Percentiles rank a stretch among this genome's conserved stretches.
Evolutionary conservation across 768 basidiomycete genomes (phyloP).

Genomic region (Russula ochroleuca): DNA sequence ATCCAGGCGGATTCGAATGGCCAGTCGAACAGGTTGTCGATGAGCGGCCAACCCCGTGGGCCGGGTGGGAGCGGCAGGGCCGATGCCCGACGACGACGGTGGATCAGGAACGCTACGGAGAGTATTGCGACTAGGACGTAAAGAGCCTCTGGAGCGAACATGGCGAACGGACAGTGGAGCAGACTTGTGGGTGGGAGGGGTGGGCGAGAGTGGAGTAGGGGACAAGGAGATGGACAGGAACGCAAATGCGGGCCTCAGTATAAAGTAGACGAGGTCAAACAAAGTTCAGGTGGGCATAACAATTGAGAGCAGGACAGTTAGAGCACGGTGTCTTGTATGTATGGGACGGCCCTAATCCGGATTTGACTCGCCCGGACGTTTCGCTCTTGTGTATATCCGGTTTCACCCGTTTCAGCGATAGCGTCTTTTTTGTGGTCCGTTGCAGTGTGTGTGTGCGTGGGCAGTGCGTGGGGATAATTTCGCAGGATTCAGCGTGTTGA

Average conservation of each 20-base stretch:
- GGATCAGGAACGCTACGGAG: conserved; percentile 12
- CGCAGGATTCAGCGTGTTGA: not conserved
- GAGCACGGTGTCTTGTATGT: conserved; percentile 1
- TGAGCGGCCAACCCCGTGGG: conserved; percentile 26
- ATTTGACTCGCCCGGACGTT: conserved; percentile 10
- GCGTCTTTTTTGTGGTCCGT: not conserved
- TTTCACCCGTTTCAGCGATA: conserved; percentile 14
- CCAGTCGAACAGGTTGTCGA: conserved; percentile 26
- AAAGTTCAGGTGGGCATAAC: conserved; percentile 14
- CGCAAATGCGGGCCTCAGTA: not conserved
- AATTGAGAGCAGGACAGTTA: conserved; percentile 7
- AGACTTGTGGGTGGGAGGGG: not conserved
- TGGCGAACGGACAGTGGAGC: not conserved
- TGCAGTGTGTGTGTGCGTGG: too few species aligned
- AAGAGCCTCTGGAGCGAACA: conserved; percentile 18
- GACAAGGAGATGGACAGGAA: not conserved
- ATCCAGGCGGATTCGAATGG: conserved; percentile 20
- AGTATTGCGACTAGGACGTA: conserved; percentile 22
- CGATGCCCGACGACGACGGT: conserved; percentile 17
- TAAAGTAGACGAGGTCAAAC: conserved; percentile 12
- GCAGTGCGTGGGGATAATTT: not conserved
- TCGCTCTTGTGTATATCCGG: conserved; percentile 5
- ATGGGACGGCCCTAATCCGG: not conserved
- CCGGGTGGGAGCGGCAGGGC: conserved; percentile 24
- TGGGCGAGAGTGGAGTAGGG: not conserved